Conservation (phyloP, 306 rosid genomes). For the Trifolium pratense region DNA sequence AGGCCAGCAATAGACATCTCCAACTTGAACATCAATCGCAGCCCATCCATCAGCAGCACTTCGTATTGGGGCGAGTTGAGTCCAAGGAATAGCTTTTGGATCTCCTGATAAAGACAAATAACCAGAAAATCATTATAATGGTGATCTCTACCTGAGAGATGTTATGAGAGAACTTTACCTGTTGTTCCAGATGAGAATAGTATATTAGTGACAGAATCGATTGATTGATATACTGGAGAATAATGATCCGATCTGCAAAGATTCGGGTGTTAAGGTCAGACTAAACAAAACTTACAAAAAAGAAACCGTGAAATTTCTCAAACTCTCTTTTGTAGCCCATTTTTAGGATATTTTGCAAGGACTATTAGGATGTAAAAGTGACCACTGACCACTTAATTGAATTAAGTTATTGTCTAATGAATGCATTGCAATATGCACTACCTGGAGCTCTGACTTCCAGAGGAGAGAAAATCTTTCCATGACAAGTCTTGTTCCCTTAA, state of each 20-base stretch:
- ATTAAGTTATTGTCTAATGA: slow-evolving; percentile 13
- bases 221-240: slow-evolving; percentile 67
- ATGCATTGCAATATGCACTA: slow-evolving; percentile 32
- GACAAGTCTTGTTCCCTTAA: slow-evolving; percentile 72
- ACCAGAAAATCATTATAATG: slow-evolving; percentile 32
- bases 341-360: slow-evolving; percentile 7
- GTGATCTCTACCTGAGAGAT: slow-evolving; percentile 12
- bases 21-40: slow-evolving; percentile 60
- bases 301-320: neutral
- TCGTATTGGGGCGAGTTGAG: slow-evolving; percentile 89
- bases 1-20: slow-evolving; percentile 86
- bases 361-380: slow-evolving; percentile 17
- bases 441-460: slow-evolving; percentile 53
- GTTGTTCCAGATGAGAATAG: slow-evolving; percentile 98
- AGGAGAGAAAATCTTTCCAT: slow-evolving; percentile 76
- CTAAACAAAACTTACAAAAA: slow-evolving; percentile 4
- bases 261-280: slow-evolving; percentile 32
- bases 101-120: slow-evolving; percentile 63
- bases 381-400: slow-evolving; percentile 14
- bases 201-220: slow-evolving; percentile 72
- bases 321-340: neutral
- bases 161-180: slow-evolving; percentile 49
- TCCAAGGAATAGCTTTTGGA: slow-evolving; percentile 98
- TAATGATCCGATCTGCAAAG: slow-evolving; percentile 67
- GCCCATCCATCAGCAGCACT: slow-evolving; percentile 86